These are phyloP conservation scores for Agaricus blazei DNA, from an alignment of 768 basidiomycete genomes.

Conservation along the genomic window DNA sequence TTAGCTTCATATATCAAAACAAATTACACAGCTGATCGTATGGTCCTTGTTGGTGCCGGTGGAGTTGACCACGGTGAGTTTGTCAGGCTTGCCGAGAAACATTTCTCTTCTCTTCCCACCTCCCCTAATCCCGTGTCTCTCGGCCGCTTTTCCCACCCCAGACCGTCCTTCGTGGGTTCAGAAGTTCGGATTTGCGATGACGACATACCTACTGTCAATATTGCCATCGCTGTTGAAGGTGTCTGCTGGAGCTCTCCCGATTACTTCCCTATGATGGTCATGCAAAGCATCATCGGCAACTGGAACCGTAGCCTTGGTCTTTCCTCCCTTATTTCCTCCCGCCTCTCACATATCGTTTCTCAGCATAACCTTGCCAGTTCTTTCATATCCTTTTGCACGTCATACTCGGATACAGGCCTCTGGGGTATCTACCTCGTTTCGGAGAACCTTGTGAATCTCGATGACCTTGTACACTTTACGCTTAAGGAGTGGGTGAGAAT, in stretches of 20 bases:
- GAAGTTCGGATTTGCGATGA: conserved; percentile 97
- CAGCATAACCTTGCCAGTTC: conserved; percentile 96
- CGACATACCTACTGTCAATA: conserved; percentile 80
- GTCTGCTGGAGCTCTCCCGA: conserved; percentile 97
- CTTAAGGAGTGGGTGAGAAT: conserved; percentile 95
- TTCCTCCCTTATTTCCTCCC: conserved; percentile 83
- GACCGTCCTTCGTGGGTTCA: conserved; percentile 84
- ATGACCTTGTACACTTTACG: conserved; percentile 92
- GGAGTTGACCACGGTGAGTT: conserved; percentile 90
- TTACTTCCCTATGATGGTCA: conserved; percentile 99
- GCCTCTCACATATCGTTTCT: conserved; percentile 87
- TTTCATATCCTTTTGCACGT: conserved; percentile 99
- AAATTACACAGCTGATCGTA: conserved; percentile 98
- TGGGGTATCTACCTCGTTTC: conserved; percentile 98
- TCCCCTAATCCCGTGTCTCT: conserved; percentile 87
- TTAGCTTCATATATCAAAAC: conserved; percentile 89
- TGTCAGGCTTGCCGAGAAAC: conserved; percentile 91
- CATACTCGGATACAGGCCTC: conserved; percentile 96
- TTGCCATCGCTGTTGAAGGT: conserved; percentile 97
- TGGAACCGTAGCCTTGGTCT: conserved; percentile 97
- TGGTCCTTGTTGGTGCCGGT: conserved; percentile 97
- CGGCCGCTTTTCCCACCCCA: conserved; percentile 70
- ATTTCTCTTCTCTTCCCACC: conserved; percentile 86
- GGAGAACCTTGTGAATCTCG: conserved; percentile 91
- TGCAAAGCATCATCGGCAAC: conserved; percentile 97